Evolutionary conservation across 768 basidiomycete species (phyloP).

Genomic region (Phanerodontia chrysosporium): DNA sequence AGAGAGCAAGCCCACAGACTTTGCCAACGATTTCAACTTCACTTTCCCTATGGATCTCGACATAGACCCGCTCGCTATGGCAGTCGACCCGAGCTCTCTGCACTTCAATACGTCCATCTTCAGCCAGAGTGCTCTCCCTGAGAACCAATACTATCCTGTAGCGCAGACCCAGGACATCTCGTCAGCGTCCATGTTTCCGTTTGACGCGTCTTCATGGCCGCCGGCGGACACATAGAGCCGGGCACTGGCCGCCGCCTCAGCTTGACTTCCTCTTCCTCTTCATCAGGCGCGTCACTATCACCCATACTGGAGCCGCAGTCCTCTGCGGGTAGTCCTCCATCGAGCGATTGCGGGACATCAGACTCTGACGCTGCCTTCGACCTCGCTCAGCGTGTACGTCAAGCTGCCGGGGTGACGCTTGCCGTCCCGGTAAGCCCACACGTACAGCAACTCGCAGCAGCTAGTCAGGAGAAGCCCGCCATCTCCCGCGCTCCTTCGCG

Average conservation of each 20-base stretch:
- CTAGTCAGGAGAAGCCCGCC: conserved; percentile 25
- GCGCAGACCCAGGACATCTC: conserved; percentile 5
- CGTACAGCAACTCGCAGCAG: conserved; percentile 27
- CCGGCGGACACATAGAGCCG: conserved; percentile 15
- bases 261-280: conserved; percentile 51
- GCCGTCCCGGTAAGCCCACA: conserved; percentile 34
- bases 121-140: conserved; percentile 16
- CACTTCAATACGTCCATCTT: conserved; percentile 43
- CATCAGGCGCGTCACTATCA: conserved; percentile 51
- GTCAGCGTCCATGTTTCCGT: conserved; percentile 12
- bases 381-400: conserved; percentile 34
- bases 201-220: conserved; percentile 14
- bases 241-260: conserved; percentile 40
- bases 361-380: conserved; percentile 29
- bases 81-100: conserved; percentile 61
- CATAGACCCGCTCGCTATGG: conserved; percentile 47
- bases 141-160: conserved; percentile 10
- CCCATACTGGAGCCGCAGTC: conserved; percentile 41
- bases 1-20: conserved; percentile 33
- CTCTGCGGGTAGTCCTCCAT: conserved; percentile 21
- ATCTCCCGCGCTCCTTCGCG: conserved; percentile 41
- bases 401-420: conserved; percentile 33
- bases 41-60: conserved; percentile 56
- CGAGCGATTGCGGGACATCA: conserved; percentile 17
- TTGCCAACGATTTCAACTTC: conserved; percentile 37